Base-by-base conservation (phyloP, 1,284 basidiomycete genomes). In the Lentinus polychrous region DNA sequence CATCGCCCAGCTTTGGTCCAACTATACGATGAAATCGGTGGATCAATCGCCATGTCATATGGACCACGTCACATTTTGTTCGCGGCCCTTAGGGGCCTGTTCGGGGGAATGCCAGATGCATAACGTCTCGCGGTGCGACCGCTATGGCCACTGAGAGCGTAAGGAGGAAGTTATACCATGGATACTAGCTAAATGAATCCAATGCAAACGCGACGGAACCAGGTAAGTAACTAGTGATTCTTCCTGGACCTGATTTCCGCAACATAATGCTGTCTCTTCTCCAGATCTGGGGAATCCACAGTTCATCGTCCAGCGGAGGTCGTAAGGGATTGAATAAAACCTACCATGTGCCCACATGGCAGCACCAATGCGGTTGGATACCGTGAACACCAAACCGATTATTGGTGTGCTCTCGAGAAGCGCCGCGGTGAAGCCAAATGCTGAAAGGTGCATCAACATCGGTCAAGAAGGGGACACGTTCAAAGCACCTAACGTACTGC, bases 331-430 rank as follows among this genome's bases (percentile, higher is more conserved):
- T 31, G 1, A 17, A 22, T 39, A 32, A 27, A 14, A 67, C 76
- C 18, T 57, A 87, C 86, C 88, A 57, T 86, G 79, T 6, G 86
- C 86, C 89, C 90, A 93, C 91, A 94, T 94, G 1, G 89, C 90
- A 1, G 89, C 88, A 2, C 91, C 91, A 23, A 94, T 78, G 10
- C 88, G 74, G 62, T 94, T 94, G 0, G 90, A 91, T 24, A 94
- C 72, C 0, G 83, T 85, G 61, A 94, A 91, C 7, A 85, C 65
- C 2, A 93, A 67, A 0, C 91, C 91, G 14, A 91, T 59, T 49
- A 94, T 75, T 0, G 91, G 91, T 0, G 92, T 64, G 3, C 77
- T 75, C 66, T 94, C 91, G 0, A 92, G 69, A 5, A 94, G 64
- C 0, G 87, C 79, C 0, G 91, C 88, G 0, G 75, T 64, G 58